These are phyloP conservation scores for Talaromyces piceae DNA, from an alignment of 2,329 filamentous ascomycete genomes.

Conservation along the genomic window DNA sequence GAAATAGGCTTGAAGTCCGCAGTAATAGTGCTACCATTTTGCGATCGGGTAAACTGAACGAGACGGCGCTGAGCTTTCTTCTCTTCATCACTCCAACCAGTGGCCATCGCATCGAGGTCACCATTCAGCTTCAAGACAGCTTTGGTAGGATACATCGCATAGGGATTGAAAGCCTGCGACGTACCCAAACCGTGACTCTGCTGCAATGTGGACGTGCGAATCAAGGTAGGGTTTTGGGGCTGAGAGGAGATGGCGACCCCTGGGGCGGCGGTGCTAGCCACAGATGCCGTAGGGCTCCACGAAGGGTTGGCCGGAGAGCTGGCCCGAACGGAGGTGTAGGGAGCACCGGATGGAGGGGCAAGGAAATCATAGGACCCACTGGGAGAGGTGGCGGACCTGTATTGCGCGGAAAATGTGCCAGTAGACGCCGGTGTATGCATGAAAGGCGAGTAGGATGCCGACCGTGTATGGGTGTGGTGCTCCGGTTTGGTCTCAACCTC, in stretches of 20 bases:
- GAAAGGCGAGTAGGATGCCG: constrained; percentile 45
- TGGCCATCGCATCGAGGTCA: constrained; percentile 75
- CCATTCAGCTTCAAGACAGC: constrained; percentile 78
- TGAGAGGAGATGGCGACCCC: constrained; percentile 37
- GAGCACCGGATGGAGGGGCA: constrained; percentile 29
- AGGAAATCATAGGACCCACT: constrained; percentile 37
- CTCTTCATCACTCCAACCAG: constrained; percentile 77
- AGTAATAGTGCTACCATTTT: constrained; percentile 72
- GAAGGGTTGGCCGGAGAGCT: constrained; percentile 41
- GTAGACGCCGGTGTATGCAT: constrained; percentile 42
- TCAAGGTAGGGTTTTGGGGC: constrained; percentile 51
- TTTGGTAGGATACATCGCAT: constrained; percentile 75
- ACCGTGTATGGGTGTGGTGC: constrained; percentile 47
- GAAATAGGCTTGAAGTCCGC: constrained; percentile 73
- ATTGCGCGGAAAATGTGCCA: constrained; percentile 33
- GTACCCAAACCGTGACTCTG: constrained; percentile 44
- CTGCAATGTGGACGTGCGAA: constrained; percentile 61
- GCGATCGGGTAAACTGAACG: constrained; percentile 78
- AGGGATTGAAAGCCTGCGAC: constrained; percentile 61
- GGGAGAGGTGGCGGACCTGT: constrained; percentile 30
- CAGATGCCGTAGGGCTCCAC: constrained; percentile 43
- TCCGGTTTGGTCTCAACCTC: constrained; percentile 43
- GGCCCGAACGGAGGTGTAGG: constrained; percentile 40
- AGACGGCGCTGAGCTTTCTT: constrained; percentile 70
- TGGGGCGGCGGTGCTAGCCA: constrained; percentile 32